Conservation (phyloP, 805 yeast genomes). For the Clavispora phyllophila region DNA sequence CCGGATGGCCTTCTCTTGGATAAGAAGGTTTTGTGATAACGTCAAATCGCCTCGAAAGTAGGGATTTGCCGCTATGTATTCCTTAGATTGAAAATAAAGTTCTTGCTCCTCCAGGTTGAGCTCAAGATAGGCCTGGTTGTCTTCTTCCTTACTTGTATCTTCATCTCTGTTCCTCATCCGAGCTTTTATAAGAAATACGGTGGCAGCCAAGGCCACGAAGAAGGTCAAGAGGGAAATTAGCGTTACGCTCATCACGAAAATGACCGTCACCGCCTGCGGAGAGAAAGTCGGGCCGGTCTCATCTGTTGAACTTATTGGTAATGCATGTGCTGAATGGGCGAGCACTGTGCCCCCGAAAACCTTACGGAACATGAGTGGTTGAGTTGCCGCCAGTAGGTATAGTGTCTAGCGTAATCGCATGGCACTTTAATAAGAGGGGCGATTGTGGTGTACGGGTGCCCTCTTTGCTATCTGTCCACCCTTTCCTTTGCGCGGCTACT, state of each 20-base stretch:
- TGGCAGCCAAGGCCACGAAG: neutral
- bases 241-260: neutral
- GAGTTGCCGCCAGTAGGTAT: neutral
- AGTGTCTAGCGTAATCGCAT: neutral
- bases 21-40: constrained; percentile 56
- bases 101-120: constrained; percentile 68
- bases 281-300: neutral
- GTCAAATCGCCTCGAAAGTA: constrained; percentile 39
- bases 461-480: neutral
- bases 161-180: constrained; percentile 2
- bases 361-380: neutral
- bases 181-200: neutral
- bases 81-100: constrained; percentile 61
- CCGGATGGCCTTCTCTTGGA: constrained; percentile 80
- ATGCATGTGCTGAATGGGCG: neutral
- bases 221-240: neutral
- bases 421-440: neutral
- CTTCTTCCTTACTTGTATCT: constrained; percentile 8
- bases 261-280: neutral
- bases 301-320: neutral
- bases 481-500: no score
- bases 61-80: constrained; percentile 33
- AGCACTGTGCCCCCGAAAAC: neutral
- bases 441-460: neutral
- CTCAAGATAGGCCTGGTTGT: constrained; percentile 24